Evolutionary conservation across 495 filamentous ascomycete species (phyloP).

Genomic region (Haplographium delicatum): DNA sequence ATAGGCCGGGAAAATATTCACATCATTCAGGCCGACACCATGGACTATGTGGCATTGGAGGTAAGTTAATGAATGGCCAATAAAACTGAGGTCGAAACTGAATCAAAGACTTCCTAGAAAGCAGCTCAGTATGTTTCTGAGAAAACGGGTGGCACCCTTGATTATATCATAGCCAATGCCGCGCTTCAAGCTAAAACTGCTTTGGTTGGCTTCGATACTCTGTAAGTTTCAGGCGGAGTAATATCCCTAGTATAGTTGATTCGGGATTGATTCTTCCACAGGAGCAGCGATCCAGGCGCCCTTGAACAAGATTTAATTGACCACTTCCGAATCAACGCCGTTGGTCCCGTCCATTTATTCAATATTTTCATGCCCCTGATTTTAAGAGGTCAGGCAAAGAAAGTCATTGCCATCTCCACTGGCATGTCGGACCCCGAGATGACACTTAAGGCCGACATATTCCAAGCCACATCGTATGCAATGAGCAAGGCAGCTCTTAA

Average conservation of each 20-base stretch:
- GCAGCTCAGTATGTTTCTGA: conserved; percentile 31
- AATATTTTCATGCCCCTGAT: conserved; percentile 51
- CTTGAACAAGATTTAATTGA: conserved; percentile 27
- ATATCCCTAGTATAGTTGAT: conserved; percentile 9
- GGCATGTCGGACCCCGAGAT: conserved; percentile 38
- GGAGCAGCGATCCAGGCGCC: conserved; percentile 23
- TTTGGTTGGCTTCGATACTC: conserved; percentile 9
- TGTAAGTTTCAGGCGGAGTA: conserved; percentile 22
- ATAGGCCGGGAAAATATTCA: conserved; percentile 37
- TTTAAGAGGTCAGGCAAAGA: conserved; percentile 43
- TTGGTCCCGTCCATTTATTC: conserved; percentile 46
- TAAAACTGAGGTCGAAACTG: conserved; percentile 5
- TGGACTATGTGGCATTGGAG: conserved; percentile 35
- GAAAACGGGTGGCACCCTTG: conserved; percentile 39
- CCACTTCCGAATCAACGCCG: conserved; percentile 37
- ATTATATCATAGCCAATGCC: conserved; percentile 50
- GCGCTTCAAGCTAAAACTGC: conserved; percentile 23
- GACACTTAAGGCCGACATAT: conserved; percentile 25
- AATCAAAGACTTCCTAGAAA: conserved; percentile 21
- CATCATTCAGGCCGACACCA: conserved; percentile 41
- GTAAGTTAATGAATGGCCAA: conserved; percentile 11
- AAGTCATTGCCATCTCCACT: conserved; percentile 48
- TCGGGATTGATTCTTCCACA: conserved; percentile 10
- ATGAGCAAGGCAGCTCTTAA: conserved; percentile 41
- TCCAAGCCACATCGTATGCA: conserved; percentile 25